A percentile compares a stretch with the other conserved stretches of the same genome.
Conservation (phyloP, 768 basidiomycete genomes). For the Gyrodon lividus region DNA sequence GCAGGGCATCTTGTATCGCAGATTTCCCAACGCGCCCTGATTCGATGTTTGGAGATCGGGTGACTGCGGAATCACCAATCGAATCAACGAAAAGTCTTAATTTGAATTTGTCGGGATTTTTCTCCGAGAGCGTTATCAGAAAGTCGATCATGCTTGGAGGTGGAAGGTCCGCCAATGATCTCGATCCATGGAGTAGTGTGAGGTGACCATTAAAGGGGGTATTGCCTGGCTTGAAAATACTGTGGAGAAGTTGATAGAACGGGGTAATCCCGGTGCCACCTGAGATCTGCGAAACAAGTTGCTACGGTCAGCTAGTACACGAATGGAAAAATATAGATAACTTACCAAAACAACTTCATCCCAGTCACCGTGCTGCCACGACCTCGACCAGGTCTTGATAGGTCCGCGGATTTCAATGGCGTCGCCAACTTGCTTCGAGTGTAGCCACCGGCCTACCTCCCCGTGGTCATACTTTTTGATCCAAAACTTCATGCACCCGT, state of each 20-base stretch:
- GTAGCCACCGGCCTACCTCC: constrained; percentile 83
- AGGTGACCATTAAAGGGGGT: constrained; percentile 48
- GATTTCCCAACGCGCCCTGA: constrained; percentile 56
- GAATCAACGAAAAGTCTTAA: constrained; percentile 65
- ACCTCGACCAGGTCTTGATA: constrained; percentile 55
- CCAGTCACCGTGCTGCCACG: constrained; percentile 56
- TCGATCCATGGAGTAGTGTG: constrained; percentile 73
- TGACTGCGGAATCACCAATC: constrained; percentile 17
- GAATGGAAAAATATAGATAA: not conserved
- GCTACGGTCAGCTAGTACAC: not conserved
- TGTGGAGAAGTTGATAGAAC: constrained; percentile 74
- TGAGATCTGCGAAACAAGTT: constrained; percentile 56
- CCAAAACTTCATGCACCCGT: constrained; percentile 75
- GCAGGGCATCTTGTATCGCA: constrained; percentile 45
- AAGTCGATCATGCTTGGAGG: constrained; percentile 60
- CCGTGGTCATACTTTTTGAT: constrained; percentile 76
- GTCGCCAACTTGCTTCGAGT: constrained; percentile 65
- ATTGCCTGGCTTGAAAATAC: constrained; percentile 39
- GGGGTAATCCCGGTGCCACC: constrained; percentile 89
- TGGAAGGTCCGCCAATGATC: constrained; percentile 60
- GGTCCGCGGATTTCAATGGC: constrained; percentile 76
- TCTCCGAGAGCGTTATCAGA: constrained; percentile 45
- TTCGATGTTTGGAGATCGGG: constrained; percentile 29
- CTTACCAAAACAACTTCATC: constrained; percentile 79
- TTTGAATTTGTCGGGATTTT: constrained; percentile 54